Base-by-base conservation (phyloP, 768 basidiomycete genomes). In the Calvatia gigantea region DNA sequence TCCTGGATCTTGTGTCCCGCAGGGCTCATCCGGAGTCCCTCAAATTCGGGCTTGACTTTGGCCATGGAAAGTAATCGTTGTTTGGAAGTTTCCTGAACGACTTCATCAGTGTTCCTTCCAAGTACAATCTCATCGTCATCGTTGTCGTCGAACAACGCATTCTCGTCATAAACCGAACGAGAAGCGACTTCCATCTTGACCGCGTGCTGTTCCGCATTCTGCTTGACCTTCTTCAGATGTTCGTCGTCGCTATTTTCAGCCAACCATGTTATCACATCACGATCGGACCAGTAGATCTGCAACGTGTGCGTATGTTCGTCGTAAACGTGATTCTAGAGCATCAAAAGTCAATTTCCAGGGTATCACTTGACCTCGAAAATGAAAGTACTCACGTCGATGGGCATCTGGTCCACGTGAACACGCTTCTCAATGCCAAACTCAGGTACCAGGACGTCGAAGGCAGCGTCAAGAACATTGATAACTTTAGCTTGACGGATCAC, bases 391-490 rank as follows among this genome's bases (percentile, higher is more conserved):
- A 94, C 93, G 61, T 97, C 93, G 56, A 97, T 92, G 23, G 97
- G 96, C 92, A 99, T 97, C 73, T 98, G 94, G 67, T 98, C 97
- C 38, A 95, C 92, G 64, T 98, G 97, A 2, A 98, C 95, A 33
- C 97, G 84, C 77, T 99, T 99, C 76, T 99, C 97, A 62, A 99
- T 98, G 29, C 96, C 93, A 67, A 98, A 98, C 69, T 98, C 97
- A 38, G 93, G 90, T 11, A 98, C 85, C 29, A 96, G 75, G 27
- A 99, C 96, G 65, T 99, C 97, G 64, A 98, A 98, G 1, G 97
- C 97, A 49, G 93, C 90, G 65, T 99, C 97, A n/a, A 98, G 80
- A 29, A 99, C 96, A 57, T 89, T 89, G 42, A 95, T 89, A 57
- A 99, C 96, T 62, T 85, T 88, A n/a, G 94, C 97, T 68, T 91